Evolutionary conservation across 1,284 basidiomycete genomes (phyloP).

Genomic region (Apiotrichum brassicae): DNA sequence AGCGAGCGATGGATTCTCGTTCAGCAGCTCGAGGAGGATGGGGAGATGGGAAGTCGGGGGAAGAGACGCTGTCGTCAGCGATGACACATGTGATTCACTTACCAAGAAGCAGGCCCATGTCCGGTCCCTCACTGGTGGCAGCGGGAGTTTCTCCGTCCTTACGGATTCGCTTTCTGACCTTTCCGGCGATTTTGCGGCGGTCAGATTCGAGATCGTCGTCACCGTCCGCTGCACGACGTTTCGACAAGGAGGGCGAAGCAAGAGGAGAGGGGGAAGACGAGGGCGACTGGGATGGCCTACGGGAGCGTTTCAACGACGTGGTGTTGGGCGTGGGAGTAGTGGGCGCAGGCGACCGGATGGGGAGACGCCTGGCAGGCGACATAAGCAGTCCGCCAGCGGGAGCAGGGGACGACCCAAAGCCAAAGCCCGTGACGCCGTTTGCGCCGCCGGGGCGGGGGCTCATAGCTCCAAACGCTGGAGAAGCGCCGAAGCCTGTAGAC

Average conservation of each 20-base stretch:
- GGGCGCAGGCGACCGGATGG: slow-evolving; percentile 10
- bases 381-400: slow-evolving; percentile 3
- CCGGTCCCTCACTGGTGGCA: slow-evolving; percentile 18
- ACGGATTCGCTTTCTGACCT: slow-evolving; percentile 27
- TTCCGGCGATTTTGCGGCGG: slow-evolving; percentile 12
- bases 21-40: slow-evolving; percentile 35
- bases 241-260: slow-evolving; percentile 11
- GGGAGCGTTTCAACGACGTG: slow-evolving; percentile 17
- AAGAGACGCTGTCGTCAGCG: slow-evolving; percentile 26
- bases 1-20: slow-evolving; percentile 28
- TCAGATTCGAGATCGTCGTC: slow-evolving; percentile 10
- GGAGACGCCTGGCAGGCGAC: slow-evolving; percentile 8
- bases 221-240: slow-evolving; percentile 3
- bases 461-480: slow-evolving; percentile 4
- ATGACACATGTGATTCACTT: slow-evolving; percentile 4
- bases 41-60: slow-evolving; percentile 37
- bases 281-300: slow-evolving; percentile 22
- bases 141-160: slow-evolving; percentile 10
- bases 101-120: slow-evolving; percentile 42
- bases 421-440: slow-evolving; percentile 5
- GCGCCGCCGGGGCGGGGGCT: not conserved
- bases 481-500: not conserved
- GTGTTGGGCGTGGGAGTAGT: slow-evolving; percentile 12
- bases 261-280: slow-evolving; percentile 24
- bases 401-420: slow-evolving; percentile 12